Percentiles rank a stretch among this genome's conserved stretches.
These are phyloP conservation scores for Aspergillus biplanus DNA, from an alignment of 495 filamentous ascomycete species.

Conservation along the genomic window DNA sequence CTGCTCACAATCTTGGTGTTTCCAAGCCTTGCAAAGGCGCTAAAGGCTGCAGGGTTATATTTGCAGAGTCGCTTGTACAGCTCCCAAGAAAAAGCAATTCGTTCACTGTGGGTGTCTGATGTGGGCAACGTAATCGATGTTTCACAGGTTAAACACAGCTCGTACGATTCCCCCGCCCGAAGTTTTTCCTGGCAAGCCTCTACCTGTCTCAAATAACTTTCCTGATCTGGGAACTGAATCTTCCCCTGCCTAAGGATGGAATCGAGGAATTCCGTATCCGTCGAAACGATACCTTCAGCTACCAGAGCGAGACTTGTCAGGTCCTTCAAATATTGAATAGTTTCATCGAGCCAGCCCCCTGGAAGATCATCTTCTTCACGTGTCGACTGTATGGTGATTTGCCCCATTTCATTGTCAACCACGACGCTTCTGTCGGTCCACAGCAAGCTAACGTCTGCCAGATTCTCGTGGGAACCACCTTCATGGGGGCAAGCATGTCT, in stretches of 20 bases:
- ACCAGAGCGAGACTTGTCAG: neutral
- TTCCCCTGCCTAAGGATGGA: constrained; percentile 36
- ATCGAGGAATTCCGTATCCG: constrained; percentile 32
- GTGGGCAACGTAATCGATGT: constrained; percentile 60
- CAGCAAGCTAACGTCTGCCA: constrained; percentile 74
- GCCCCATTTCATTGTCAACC: constrained; percentile 67
- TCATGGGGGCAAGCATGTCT: neutral
- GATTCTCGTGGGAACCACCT: constrained; percentile 37
- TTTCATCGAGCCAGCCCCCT: constrained; percentile 44
- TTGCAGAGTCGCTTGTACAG: constrained; percentile 71
- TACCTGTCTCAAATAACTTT: constrained; percentile 66
- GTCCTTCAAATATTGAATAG: constrained; percentile 29
- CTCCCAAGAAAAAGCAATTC: constrained; percentile 57
- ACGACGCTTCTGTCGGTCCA: constrained; percentile 83
- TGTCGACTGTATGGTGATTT: constrained; percentile 66
- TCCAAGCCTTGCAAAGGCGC: constrained; percentile 77
- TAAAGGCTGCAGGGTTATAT: constrained; percentile 84
- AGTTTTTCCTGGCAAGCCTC: constrained; percentile 72
- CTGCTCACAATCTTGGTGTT: constrained; percentile 72
- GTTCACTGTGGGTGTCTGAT: constrained; percentile 24
- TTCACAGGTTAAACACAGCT: constrained; percentile 84
- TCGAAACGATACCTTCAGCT: constrained; percentile 14
- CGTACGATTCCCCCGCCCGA: constrained; percentile 83
- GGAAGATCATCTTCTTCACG: constrained; percentile 40
- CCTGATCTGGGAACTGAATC: constrained; percentile 51